Evolutionary conservation across 2,329 filamentous ascomycete species (phyloP).

Genomic region (Aureobasidium sp.): DNA sequence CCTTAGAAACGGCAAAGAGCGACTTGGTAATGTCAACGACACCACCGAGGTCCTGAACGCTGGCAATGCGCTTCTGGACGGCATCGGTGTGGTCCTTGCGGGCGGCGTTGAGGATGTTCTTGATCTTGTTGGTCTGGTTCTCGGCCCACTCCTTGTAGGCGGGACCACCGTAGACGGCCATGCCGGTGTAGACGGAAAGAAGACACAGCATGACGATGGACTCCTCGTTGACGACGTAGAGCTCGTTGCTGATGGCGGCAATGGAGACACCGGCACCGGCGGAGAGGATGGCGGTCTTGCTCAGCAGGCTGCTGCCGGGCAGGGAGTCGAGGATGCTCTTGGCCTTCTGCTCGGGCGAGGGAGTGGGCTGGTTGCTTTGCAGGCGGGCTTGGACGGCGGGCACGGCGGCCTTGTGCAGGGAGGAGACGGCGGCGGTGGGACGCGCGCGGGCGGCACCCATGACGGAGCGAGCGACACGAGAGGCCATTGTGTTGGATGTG

Average conservation of each 20-base stretch:
- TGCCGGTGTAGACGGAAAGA: constrained; percentile 81
- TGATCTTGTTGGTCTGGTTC: constrained; percentile 82
- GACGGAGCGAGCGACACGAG: constrained; percentile 91
- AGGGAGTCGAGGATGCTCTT: constrained; percentile 90
- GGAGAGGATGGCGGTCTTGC: constrained; percentile 96
- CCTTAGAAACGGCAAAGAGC: constrained; percentile 97
- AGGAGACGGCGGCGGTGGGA: constrained; percentile 54
- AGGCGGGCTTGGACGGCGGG: constrained; percentile 62
- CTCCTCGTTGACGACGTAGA: constrained; percentile 99
- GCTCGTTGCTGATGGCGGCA: constrained; percentile 98
- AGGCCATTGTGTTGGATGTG: constrained; percentile 79
- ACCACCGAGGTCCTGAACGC: constrained; percentile 86
- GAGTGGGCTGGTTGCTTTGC: constrained; percentile 51
- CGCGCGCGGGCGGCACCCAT: constrained; percentile 87
- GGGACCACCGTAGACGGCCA: constrained; percentile 90
- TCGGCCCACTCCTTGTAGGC: constrained; percentile 90
- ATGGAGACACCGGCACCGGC: constrained; percentile 82
- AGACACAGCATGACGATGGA: constrained; percentile 89
- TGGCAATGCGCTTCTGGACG: constrained; percentile 88
- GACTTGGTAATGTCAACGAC: constrained; percentile 96
- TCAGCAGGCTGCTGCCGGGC: constrained; percentile 83
- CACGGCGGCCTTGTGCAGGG: constrained; percentile 56
- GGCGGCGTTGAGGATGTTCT: constrained; percentile 87
- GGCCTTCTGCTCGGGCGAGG: constrained; percentile 90
- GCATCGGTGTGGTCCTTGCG: constrained; percentile 91